A percentile compares a stretch with the other conserved stretches of the same genome.
phyloP scores from a whole-genome alignment of 2,329 filamentous ascomycete species.

The Sarocladiaceae sp. region DNA sequence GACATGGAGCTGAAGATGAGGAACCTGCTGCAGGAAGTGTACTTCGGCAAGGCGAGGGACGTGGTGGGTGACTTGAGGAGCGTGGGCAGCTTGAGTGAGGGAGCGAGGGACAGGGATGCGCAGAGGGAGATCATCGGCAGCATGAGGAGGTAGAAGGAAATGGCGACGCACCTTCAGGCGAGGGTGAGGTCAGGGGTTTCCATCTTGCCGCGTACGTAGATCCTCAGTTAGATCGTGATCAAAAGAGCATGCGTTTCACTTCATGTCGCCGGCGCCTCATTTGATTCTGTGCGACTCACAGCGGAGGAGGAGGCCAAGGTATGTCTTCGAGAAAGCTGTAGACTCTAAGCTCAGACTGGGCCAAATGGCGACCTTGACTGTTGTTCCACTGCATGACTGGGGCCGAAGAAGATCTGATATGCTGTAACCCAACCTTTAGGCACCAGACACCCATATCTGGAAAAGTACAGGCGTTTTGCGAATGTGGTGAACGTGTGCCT shows the following conservation, averaged over 20 bases:
- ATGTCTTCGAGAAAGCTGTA: too few species aligned
- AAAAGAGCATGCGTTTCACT: conserved; percentile 4
- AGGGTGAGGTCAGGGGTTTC: background rate
- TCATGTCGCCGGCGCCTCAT: background rate
- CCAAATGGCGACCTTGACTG: too few species aligned
- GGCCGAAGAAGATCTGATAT: too few species aligned
- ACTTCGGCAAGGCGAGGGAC: conserved; percentile 99
- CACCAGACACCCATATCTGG: too few species aligned
- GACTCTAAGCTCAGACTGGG: too few species aligned
- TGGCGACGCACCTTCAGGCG: background rate
- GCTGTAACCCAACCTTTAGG: too few species aligned
- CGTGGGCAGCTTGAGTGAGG: conserved; percentile 75
- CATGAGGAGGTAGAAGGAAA: conserved; percentile 37
- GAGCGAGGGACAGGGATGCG: conserved; percentile 73
- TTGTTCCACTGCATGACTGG: too few species aligned
- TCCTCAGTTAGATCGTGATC: background rate
- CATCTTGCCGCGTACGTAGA: too few species aligned
- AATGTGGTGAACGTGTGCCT: too few species aligned
- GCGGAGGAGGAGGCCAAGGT: too few species aligned
- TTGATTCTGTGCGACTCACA: too few species aligned
- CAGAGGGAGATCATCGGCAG: conserved; percentile 81
- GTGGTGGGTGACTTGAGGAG: conserved; percentile 93
- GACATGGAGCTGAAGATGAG: conserved; percentile 99
- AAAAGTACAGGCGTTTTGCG: too few species aligned
- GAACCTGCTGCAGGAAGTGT: conserved; percentile 95